Evolutionary conservation across 2,329 filamentous ascomycete species (phyloP).

Genomic region (Aspergillus uvarum): DNA sequence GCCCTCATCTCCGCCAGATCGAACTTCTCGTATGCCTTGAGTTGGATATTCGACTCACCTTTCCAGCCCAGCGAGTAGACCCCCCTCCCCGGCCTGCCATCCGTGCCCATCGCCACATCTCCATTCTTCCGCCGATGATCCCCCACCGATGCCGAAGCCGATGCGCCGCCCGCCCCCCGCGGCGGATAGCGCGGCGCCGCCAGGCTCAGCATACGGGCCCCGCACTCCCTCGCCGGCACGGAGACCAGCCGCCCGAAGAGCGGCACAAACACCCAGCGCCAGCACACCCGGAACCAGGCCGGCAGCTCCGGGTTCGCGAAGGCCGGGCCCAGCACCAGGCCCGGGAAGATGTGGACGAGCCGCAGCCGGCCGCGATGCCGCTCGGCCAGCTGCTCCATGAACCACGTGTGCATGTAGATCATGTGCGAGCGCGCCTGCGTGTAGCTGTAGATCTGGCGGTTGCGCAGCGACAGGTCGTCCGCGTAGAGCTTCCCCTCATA

Average conservation of each 20-base stretch:
- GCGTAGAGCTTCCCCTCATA: conserved; percentile 1
- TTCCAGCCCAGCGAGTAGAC: conserved; percentile 5
- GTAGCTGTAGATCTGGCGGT: neutral
- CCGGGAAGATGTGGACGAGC: conserved; percentile 9
- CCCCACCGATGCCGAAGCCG: too few relatives aligned
- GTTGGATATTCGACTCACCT: neutral
- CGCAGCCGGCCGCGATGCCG: neutral
- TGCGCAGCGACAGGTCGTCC: conserved; percentile 8
- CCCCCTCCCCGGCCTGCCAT: conserved; percentile 3
- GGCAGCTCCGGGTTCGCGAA: conserved; percentile 3
- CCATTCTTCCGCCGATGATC: too few relatives aligned
- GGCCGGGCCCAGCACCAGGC: conserved; percentile 3
- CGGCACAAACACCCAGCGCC: conserved; percentile 6
- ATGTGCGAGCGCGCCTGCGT: conserved; percentile 6
- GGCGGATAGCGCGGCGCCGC: conserved; percentile 4
- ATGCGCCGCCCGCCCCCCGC: neutral
- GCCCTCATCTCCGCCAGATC: conserved; percentile 1
- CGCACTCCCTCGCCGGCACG: conserved; percentile 3
- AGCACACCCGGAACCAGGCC: conserved; percentile 3
- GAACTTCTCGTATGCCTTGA: conserved; percentile 3
- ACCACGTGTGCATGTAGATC: conserved; percentile 8
- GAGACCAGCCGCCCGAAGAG: neutral
- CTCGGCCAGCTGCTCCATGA: conserved; percentile 5
- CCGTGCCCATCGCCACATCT: conserved; percentile 1
- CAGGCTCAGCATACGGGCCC: conserved; percentile 2